phyloP scores from a whole-genome alignment of 768 basidiomycete species.

The Calvatia gigantea region DNA sequence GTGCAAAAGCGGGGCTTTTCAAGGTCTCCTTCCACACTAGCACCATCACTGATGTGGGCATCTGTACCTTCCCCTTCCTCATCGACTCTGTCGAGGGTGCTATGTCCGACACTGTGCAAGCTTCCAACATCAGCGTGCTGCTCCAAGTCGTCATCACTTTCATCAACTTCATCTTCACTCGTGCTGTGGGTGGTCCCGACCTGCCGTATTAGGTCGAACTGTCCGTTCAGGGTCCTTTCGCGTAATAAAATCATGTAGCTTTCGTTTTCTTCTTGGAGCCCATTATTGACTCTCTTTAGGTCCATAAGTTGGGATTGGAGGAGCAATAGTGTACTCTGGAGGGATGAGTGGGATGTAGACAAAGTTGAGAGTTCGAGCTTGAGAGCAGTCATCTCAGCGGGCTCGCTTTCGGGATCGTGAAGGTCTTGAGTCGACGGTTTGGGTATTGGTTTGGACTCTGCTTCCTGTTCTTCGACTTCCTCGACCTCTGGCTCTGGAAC shows the following conservation, averaged over 20 bases:
- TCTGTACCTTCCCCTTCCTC: constrained; percentile 48
- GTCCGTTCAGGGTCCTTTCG: constrained; percentile 88
- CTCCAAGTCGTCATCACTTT: constrained; percentile 36
- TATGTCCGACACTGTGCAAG: constrained; percentile 53
- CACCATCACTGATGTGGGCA: constrained; percentile 30
- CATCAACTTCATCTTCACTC: constrained; percentile 37
- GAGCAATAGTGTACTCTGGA: constrained; percentile 82
- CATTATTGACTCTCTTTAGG: constrained; percentile 82
- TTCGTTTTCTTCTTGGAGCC: constrained; percentile 94
- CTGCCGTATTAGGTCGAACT: constrained; percentile 73
- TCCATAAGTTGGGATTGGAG: constrained; percentile 84
- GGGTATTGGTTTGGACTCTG: constrained; percentile 15
- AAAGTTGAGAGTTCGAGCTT: constrained; percentile 83
- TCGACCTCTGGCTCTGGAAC: constrained; percentile 26
- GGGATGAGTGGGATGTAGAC: constrained; percentile 77
- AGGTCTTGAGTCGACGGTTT: constrained; percentile 31
- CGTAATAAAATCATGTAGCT: constrained; percentile 92
- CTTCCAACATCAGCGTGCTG: constrained; percentile 50
- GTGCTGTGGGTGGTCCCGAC: constrained; percentile 45
- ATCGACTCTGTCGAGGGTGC: constrained; percentile 60
- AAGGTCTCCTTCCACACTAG: constrained; percentile 28
- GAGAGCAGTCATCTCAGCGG: constrained; percentile 85
- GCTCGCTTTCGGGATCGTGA: constrained; percentile 67
- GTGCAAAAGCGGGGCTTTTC: constrained; percentile 35
- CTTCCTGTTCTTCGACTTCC: constrained; percentile 20